These are phyloP conservation scores for Uronychia setigera DNA, from an alignment of 73 alveolate genomes.

Conservation along the genomic window DNA sequence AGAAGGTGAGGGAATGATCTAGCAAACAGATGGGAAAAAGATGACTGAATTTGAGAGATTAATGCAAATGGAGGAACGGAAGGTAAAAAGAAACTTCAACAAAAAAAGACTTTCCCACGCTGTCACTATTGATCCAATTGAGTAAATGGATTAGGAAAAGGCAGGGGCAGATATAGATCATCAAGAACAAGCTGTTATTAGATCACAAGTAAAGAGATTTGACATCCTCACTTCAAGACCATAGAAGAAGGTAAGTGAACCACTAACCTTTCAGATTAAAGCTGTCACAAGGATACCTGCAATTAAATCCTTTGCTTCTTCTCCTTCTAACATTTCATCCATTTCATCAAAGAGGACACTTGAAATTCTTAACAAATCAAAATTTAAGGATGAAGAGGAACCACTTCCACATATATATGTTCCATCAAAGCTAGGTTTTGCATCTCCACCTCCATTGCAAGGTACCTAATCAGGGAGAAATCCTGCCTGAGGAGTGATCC, in stretches of 20 bases:
- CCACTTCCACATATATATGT: too few species aligned
- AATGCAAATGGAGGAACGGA: not conserved
- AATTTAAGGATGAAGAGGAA: not conserved
- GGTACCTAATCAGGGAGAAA: too few species aligned
- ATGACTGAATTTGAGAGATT: not conserved
- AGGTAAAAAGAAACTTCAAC: not conserved
- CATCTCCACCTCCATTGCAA: too few species aligned
- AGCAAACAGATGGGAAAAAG: not conserved
- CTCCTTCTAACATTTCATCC: not conserved
- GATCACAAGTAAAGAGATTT: too few species aligned
- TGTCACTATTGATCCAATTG: not conserved
- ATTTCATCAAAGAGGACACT: not conserved
- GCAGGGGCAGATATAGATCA: too few species aligned
- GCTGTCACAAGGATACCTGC: not conserved
- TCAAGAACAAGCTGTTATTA: not conserved
- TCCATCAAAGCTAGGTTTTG: too few species aligned
- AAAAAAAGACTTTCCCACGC: not conserved
- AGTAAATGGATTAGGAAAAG: too few species aligned
- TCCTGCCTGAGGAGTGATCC: too few species aligned
- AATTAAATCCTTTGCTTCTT: not conserved
- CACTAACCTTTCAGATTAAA: not conserved
- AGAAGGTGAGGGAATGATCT: too few species aligned
- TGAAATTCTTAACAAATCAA: not conserved
- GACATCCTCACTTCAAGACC: not conserved
- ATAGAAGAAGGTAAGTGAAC: not conserved